phyloP scores from a whole-genome alignment of 441 rosid species.

The Capsella rubella region DNA sequence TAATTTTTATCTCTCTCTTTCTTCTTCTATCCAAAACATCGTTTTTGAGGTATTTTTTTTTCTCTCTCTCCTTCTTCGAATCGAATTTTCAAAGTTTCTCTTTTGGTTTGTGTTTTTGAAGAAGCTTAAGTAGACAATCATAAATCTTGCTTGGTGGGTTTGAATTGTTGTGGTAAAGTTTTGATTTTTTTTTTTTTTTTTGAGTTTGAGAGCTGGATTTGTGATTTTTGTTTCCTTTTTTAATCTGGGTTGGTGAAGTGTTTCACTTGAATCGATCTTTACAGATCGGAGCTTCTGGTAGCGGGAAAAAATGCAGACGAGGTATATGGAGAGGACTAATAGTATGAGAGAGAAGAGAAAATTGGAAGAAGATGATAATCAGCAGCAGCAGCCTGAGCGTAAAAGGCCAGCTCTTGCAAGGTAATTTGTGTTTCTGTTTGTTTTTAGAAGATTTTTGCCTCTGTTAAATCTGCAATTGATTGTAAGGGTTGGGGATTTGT shows the following conservation, averaged over 20 bases:
- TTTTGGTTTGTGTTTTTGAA: not conserved
- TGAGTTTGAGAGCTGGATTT: conserved; percentile 22
- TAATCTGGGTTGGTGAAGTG: conserved; percentile 9
- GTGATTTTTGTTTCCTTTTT: not conserved
- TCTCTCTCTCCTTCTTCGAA: conserved; percentile 23
- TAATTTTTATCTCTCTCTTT: conserved; percentile 14
- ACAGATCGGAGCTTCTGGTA: conserved; percentile 38
- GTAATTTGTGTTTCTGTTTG: conserved; percentile 42
- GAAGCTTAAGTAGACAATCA: not conserved
- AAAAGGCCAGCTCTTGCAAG: conserved; percentile 96
- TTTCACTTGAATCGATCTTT: conserved; percentile 30
- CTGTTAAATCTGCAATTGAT: not conserved
- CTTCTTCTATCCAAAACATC: conserved; percentile 32
- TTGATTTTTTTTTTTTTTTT: conserved; percentile 7
- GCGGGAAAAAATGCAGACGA: conserved; percentile 59
- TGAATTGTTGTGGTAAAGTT: not conserved
- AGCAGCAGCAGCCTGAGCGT: conserved; percentile 71
- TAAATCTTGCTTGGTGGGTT: not conserved
- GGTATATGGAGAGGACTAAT: conserved; percentile 77
- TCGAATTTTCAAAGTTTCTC: conserved; percentile 22
- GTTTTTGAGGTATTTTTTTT: conserved; percentile 18
- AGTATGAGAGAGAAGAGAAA: conserved; percentile 83
- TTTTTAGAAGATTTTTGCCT: not conserved
- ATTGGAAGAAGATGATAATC: conserved; percentile 57
- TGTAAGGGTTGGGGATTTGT: not conserved